A percentile compares a stretch with the other conserved stretches of the same genome.
Conservation (phyloP, 495 filamentous ascomycete genomes). For the Penicillium coffeae region DNA sequence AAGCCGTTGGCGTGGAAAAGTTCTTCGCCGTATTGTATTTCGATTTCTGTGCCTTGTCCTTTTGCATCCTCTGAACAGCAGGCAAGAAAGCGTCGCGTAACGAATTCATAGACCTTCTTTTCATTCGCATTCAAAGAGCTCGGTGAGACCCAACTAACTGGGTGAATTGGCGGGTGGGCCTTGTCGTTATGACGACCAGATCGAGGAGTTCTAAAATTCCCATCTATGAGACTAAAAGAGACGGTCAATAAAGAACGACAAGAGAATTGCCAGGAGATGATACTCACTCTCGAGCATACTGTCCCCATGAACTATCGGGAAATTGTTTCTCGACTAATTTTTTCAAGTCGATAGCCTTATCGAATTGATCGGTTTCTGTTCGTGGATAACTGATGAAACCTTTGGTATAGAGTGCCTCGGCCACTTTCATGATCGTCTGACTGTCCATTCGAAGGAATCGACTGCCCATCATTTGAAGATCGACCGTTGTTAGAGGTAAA, state of each 20-base stretch:
- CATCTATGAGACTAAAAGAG: conserved; percentile 58
- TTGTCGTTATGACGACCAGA: conserved; percentile 87
- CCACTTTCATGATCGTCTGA: conserved; percentile 81
- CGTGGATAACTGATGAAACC: conserved; percentile 96
- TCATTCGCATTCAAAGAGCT: conserved; percentile 60
- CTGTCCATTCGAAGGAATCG: conserved; percentile 79
- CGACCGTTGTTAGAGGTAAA: conserved; percentile 91
- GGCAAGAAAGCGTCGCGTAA: conserved; percentile 89
- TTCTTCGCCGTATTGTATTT: conserved; percentile 81
- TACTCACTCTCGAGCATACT: conserved; percentile 65
- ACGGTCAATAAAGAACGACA: conserved; percentile 7
- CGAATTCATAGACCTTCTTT: conserved; percentile 84
- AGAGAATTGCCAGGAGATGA: not conserved
- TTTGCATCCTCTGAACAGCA: conserved; percentile 94
- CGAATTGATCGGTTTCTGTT: conserved; percentile 96
- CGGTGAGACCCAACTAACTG: conserved; percentile 71
- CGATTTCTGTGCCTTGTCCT: conserved; percentile 78
- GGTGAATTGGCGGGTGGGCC: conserved; percentile 95
- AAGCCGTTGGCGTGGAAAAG: conserved; percentile 75
- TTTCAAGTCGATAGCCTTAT: conserved; percentile 80
- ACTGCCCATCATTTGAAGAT: conserved; percentile 95
- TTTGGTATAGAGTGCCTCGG: conserved; percentile 87
- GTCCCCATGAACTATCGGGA: conserved; percentile 70
- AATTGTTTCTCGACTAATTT: conserved; percentile 81
- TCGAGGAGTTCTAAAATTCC: conserved; percentile 76